Evolutionary conservation across 345 rosid species (phyloP).

Genomic region (Hibiscus trionum): DNA sequence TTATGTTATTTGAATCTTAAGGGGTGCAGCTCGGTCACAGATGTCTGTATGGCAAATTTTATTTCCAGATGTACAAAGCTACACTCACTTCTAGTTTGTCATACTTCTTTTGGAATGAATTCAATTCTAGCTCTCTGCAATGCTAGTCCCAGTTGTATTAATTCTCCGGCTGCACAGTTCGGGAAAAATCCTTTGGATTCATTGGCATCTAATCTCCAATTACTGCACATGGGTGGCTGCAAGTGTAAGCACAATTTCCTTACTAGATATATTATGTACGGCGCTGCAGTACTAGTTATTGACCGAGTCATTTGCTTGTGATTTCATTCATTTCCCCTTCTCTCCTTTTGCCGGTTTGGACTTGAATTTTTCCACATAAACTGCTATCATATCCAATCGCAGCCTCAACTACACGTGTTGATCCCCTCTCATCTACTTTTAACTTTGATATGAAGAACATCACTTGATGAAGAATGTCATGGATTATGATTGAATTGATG

Average conservation of each 20-base stretch:
- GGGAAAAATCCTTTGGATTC: constrained; percentile 27
- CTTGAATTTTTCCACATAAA: not conserved
- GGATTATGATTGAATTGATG: not conserved
- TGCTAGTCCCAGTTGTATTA: constrained; percentile 15
- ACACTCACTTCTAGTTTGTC: constrained; percentile 54
- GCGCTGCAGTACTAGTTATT: not conserved
- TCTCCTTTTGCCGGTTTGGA: not conserved
- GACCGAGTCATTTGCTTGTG: not conserved
- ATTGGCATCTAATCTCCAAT: constrained; percentile 47
- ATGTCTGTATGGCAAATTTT: constrained; percentile 51
- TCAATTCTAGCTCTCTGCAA: constrained; percentile 55
- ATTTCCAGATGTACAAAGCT: constrained; percentile 40
- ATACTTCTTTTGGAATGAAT: constrained; percentile 57
- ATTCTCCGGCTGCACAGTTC: constrained; percentile 16
- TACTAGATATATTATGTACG: not conserved
- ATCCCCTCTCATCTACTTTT: not conserved
- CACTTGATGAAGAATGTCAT: constrained; percentile 3
- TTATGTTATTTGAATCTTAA: constrained; percentile 57
- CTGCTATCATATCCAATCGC: not conserved
- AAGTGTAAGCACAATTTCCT: constrained; percentile 40
- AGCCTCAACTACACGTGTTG: not conserved
- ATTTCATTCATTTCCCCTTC: not conserved
- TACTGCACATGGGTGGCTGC: constrained; percentile 70
- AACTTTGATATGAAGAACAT: not conserved
- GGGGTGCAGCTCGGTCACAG: constrained; percentile 61